These are phyloP conservation scores for Angophora floribunda DNA, from an alignment of 345 rosid genomes.

Conservation along the genomic window DNA sequence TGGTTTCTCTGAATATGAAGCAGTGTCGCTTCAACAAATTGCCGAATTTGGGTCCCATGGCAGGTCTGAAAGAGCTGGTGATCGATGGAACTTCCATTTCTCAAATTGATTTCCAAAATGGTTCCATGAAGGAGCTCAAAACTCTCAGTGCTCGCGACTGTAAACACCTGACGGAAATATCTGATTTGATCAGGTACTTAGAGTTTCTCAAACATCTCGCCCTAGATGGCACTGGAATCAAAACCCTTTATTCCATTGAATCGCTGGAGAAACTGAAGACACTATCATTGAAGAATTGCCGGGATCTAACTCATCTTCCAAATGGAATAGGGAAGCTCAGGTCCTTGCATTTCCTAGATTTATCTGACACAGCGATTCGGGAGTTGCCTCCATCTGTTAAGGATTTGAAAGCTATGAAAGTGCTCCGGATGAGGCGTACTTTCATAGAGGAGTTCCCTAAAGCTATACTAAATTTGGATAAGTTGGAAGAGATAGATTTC, in stretches of 20 bases:
- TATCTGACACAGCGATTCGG: background rate
- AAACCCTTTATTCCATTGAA: background rate
- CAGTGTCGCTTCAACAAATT: fast-evolving
- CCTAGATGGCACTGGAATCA: background rate
- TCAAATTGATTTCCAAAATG: fast-evolving
- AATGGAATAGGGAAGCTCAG: background rate
- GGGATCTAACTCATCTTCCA: background rate
- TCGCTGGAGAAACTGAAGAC: background rate
- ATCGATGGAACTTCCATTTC: background rate
- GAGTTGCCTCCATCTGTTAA: background rate
- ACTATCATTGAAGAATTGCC: background rate
- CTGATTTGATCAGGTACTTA: background rate
- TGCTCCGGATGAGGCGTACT: background rate
- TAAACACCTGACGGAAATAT: background rate
- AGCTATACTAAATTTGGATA: background rate
- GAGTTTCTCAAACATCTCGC: background rate
- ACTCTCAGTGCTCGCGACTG: background rate
- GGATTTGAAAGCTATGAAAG: background rate
- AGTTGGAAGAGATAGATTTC: background rate
- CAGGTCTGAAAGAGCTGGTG: background rate
- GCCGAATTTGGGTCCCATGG: background rate
- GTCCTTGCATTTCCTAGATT: background rate
- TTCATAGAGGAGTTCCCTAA: background rate
- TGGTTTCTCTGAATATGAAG: background rate
- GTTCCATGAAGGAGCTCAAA: background rate